phyloP scores from a whole-genome alignment of 257 asterid genomes.

The Cordia subcordata region DNA sequence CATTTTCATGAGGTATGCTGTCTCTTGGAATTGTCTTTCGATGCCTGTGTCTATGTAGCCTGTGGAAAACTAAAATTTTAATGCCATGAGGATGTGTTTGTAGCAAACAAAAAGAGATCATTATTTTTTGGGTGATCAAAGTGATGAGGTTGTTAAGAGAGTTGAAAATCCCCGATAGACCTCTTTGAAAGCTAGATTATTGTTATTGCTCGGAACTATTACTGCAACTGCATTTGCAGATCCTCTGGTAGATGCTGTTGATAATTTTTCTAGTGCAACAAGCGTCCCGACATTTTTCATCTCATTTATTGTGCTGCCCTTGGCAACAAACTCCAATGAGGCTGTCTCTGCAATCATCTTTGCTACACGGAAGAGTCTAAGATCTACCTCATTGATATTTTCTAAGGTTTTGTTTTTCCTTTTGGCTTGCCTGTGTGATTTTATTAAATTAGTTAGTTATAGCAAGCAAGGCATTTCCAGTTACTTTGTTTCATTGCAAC shows the following conservation, averaged over 20 bases:
- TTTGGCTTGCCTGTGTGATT: neutral
- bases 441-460: neutral
- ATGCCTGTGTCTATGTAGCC: neutral
- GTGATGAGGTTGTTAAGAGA: conserved; percentile 60
- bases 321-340: conserved; percentile 96
- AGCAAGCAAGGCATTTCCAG: no score
- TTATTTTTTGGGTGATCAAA: conserved; percentile 48
- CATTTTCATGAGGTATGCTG: conserved; percentile 56
- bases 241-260: conserved; percentile 86
- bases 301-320: conserved; percentile 73
- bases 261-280: conserved; percentile 80
- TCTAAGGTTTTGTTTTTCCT: conserved; percentile 59
- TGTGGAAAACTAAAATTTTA: neutral
- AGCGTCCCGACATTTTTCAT: conserved; percentile 84
- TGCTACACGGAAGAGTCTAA: conserved; percentile 66
- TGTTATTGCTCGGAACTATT: conserved; percentile 62
- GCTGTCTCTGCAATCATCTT: conserved; percentile 90
- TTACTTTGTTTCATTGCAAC: no score
- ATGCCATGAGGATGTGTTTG: conserved; percentile 11
- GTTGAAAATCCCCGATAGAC: conserved; percentile 42
- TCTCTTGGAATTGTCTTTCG: neutral
- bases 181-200: conserved; percentile 55
- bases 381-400: conserved; percentile 82
- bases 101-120: conserved; percentile 84
- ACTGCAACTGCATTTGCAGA: conserved; percentile 95